Percentiles rank a stretch among this genome's conserved stretches.
These are phyloP conservation scores for Cutaneotrichosporon sp. DNA, from an alignment of 1,284 basidiomycete species.

Conservation along the genomic window DNA sequence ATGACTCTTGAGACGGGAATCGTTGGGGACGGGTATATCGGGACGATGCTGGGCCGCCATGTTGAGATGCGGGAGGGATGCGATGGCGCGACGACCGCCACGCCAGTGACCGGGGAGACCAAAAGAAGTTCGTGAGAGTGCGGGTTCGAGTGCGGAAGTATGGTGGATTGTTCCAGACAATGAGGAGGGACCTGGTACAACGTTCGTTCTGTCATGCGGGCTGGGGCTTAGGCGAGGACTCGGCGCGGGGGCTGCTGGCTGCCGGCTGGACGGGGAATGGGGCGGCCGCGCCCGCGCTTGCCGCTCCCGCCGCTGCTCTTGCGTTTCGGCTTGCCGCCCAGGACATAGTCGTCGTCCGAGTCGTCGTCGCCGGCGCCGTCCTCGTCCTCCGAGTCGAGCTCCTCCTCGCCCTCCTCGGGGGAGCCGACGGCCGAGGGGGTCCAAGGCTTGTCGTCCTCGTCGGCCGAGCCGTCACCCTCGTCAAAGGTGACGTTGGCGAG, in stretches of 20 bases:
- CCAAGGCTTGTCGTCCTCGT: conserved; percentile 21
- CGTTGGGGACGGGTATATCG: neutral
- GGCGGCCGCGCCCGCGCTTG: conserved; percentile 19
- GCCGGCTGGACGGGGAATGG: conserved; percentile 4
- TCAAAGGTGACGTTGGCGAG: conserved; percentile 46
- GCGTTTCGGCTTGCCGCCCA: conserved; percentile 26
- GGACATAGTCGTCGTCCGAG: conserved; percentile 27
- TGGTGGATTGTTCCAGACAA: neutral
- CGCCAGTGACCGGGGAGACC: neutral
- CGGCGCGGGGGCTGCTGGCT: conserved; percentile 14
- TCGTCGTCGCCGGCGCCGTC: conserved; percentile 18
- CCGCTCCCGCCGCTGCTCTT: conserved; percentile 9
- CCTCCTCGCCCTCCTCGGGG: conserved; percentile 22
- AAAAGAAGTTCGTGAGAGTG: neutral
- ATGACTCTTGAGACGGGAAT: neutral
- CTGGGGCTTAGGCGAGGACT: conserved; percentile 10
- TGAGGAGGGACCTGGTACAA: conserved; percentile 1
- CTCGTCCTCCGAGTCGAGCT: conserved; percentile 21
- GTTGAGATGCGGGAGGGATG: neutral
- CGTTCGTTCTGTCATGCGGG: neutral
- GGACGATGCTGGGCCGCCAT: neutral
- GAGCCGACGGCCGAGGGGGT: conserved; percentile 15
- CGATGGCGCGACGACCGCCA: neutral
- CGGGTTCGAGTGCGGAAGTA: neutral
- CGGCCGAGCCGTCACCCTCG: conserved; percentile 21